These are phyloP conservation scores for Jamesozyma gamospora DNA, from an alignment of 805 yeast genomes.

Conservation along the genomic window DNA sequence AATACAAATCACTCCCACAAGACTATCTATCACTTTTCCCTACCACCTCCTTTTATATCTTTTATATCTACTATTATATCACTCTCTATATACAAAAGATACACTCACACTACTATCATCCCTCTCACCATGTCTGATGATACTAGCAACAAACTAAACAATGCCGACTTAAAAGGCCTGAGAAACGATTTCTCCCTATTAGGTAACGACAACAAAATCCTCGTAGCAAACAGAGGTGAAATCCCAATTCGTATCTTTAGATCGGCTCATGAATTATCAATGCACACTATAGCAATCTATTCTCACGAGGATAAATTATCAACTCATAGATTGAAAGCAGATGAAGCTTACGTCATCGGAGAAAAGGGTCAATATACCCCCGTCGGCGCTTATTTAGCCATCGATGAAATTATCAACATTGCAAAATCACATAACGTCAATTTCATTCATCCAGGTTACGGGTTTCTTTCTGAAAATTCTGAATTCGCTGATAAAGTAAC, in stretches of 20 bases:
- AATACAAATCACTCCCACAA: too few relatives aligned
- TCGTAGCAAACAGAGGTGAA: constrained; percentile 81
- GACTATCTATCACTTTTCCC: too few relatives aligned
- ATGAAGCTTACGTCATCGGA: constrained; percentile 89
- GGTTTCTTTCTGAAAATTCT: constrained; percentile 82
- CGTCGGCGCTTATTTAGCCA: constrained; percentile 90
- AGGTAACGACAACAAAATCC: constrained; percentile 43
- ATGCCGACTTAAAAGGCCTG: constrained; percentile 16
- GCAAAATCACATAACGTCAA: constrained; percentile 70
- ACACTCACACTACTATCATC: too few relatives aligned
- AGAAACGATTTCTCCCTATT: constrained; percentile 29
- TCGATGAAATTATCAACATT: constrained; percentile 85
- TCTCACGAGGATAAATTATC: constrained; percentile 92
- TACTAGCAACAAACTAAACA: too few relatives aligned
- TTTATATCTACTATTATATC: too few relatives aligned
- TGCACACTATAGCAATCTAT: constrained; percentile 95
- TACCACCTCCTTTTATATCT: too few relatives aligned
- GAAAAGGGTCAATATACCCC: constrained; percentile 84
- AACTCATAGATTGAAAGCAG: constrained; percentile 91
- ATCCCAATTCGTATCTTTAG: constrained; percentile 85
- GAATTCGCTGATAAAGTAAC: constrained; percentile 89
- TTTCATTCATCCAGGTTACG: constrained; percentile 91
- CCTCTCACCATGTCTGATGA: too few relatives aligned
- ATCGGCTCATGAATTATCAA: constrained; percentile 93
- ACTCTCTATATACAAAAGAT: too few relatives aligned